Base-by-base conservation (phyloP, 1,284 basidiomycete species). In the Abortiporus biennis region DNA sequence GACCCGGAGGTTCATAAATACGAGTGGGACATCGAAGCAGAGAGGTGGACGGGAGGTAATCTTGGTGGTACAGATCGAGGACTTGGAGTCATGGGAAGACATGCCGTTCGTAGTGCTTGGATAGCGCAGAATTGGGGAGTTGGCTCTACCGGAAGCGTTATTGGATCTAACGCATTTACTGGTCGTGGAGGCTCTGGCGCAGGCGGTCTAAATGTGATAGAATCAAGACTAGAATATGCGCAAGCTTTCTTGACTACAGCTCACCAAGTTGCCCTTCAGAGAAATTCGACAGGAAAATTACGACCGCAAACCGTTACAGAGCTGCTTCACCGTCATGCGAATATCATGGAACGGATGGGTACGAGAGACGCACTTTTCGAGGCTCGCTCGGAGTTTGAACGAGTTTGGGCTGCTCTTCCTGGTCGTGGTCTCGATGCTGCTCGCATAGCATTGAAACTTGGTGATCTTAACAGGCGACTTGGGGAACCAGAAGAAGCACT, bases 91-190 rank as follows among this genome's bases (percentile, higher is more conserved):
- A 70, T 67, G 55, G 85, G 71, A 13, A 68, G 85, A 20, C 78
- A 85, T 58, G 73, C 76, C 15, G 65, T 89, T 0, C 77, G 88
- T 29, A 74, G 74, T 22, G 85, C 88, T 9, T 92, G 86, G 86
- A 80, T 85, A 62, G 77, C 79, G 3, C 74, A 80, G 51, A 69
- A 85, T 52, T 86, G 82, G 81, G 83, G 80, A 5, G 70, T 73
- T 6, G 80, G 79, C 6, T 64, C 68, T 12, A 58, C 51, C 19
- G 57, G 60, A 8, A 63, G 61, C 36, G 62, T 68, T 24, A 60
- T 72, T 29, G 57, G 59, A 20, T 62, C 71, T 15, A 64, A 64
- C 42, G 57, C 65, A 16, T 57, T 62, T 36, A 59, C 60, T 17
- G 62, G 61, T 17, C 60, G 57, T 23, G 62, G 63, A 13, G 55